These are phyloP conservation scores for Rhinocladiella mackenziei DNA, from an alignment of 2,329 filamentous ascomycete species.

Conservation along the genomic window DNA sequence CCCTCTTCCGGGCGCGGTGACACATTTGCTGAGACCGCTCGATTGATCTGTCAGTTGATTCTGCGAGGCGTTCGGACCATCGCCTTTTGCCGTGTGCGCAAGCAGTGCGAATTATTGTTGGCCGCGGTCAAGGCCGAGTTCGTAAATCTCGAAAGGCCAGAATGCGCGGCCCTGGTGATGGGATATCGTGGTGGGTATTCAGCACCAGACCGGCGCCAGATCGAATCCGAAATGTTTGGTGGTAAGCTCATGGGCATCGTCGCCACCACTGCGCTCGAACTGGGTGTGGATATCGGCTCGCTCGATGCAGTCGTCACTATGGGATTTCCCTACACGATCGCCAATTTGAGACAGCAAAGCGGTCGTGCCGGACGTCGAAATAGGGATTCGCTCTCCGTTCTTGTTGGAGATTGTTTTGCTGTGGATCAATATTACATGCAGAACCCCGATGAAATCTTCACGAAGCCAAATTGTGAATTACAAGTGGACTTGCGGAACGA, in stretches of 20 bases:
- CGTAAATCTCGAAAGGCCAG: constrained; percentile 64
- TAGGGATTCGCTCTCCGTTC: constrained; percentile 83
- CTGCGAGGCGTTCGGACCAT: constrained; percentile 86
- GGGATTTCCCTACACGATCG: constrained; percentile 92
- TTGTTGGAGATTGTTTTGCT: constrained; percentile 84
- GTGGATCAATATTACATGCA: constrained; percentile 97
- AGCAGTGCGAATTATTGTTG: constrained; percentile 81
- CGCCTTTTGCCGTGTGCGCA: constrained; percentile 83
- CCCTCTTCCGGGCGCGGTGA: constrained; percentile 81
- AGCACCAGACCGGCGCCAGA: constrained; percentile 77
- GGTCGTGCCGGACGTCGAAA: constrained; percentile 88
- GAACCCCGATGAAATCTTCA: constrained; percentile 87
- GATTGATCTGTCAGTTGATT: constrained; percentile 84
- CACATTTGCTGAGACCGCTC: constrained; percentile 78
- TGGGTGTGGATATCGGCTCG: constrained; percentile 92
- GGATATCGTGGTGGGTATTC: constrained; percentile 95
- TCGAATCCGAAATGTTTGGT: constrained; percentile 96
- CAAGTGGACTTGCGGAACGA: constrained; percentile 91
- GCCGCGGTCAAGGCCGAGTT: constrained; percentile 76
- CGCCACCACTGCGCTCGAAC: constrained; percentile 85
- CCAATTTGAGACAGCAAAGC: constrained; percentile 90
- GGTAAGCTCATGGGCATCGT: constrained; percentile 90
- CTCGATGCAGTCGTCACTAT: constrained; percentile 91
- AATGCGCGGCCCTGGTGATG: constrained; percentile 80
- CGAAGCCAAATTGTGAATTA: constrained; percentile 80